Conservation (phyloP, 2,329 filamentous ascomycete species). For the Ustulina deusta region DNA sequence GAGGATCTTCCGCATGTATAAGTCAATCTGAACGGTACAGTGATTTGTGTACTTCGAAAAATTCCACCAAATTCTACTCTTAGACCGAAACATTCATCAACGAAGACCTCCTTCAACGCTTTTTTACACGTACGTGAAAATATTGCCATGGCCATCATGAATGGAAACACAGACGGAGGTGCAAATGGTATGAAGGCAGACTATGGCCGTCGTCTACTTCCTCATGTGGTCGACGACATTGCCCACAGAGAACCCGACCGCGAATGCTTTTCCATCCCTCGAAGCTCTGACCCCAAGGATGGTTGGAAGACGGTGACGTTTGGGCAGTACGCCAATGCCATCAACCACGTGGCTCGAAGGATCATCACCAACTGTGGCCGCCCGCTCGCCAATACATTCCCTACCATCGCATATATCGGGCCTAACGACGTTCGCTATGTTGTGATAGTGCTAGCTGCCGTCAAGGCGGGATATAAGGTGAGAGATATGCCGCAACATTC, state of each 20-base stretch:
- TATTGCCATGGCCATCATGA: conserved; percentile 10
- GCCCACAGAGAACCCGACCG: conserved; percentile 52
- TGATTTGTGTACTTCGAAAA: not conserved
- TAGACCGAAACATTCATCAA: not conserved
- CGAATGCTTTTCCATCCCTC: conserved; percentile 54
- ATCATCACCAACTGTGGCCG: conserved; percentile 50
- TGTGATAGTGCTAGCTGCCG: conserved; percentile 42
- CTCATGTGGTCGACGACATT: conserved; percentile 55
- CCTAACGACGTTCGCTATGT: conserved; percentile 52
- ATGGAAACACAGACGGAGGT: conserved; percentile 10
- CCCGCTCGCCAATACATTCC: conserved; percentile 45
- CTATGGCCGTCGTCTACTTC: conserved; percentile 51
- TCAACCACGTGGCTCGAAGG: conserved; percentile 55
- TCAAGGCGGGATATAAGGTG: conserved; percentile 53
- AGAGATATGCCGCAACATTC: not conserved
- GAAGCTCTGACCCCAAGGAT: conserved; percentile 53
- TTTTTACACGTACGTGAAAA: not conserved
- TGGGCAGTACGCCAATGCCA: conserved; percentile 54
- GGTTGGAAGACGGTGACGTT: conserved; percentile 57
- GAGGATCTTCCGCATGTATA: not conserved
- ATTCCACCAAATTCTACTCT: not conserved
- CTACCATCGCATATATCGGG: conserved; percentile 61
- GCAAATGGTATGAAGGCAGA: not conserved
- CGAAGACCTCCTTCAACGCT: not conserved
- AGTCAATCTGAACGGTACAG: not conserved